Evolutionary conservation across 1,139 yeast genomes (phyloP), one percentile per base, ranked within the genome.

Genomic region (Schizosaccharomyces versatilis): DNA sequence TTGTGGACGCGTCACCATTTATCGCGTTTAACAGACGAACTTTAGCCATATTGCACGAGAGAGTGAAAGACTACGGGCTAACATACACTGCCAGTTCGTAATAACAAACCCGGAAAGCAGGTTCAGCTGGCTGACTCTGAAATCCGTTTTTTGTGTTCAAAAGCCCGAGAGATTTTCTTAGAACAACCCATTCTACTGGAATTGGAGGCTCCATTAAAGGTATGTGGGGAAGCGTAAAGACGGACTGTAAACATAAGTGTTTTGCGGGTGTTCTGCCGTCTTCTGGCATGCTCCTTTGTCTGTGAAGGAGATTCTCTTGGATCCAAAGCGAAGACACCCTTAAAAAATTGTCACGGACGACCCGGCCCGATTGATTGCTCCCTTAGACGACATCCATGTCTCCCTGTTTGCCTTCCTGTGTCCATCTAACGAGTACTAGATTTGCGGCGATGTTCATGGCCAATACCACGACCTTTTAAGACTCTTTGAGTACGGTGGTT

Each of bases 41-140:
- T 41, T 41, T 6, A 15, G 12, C n/a, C 32, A 24, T 24, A 24
- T 5, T 24, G 32, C 32, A 24, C 32, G 32, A 24, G 32, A 24
- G 32, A 24, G 32, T 24, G 32, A 24, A 24, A 24, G 32, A 9
- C 32, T 17, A 8, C 36, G n/a, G 32, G 32, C 49, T 9, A 44
- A 44, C 19, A 19, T 14, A 15, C 14, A 24, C 19, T 9, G 5
- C 12, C n/a, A 54, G 98, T 90, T 55, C 80, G 98, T 71, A 98
- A 98, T 60, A 84, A 95, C 60, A 81, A 96, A 69, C 98, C 98
- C 32, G 98, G 98, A 53, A 88, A 85, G 69, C 96, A 86, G 68
- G 98, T 90, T 54, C 85, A 86, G 60, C 76, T 90, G 59, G 84
- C 83, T 62, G 98, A 90, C 69, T 86, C 79, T 67, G 98, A 90